phyloP scores from a whole-genome alignment of 2,329 filamentous ascomycete genomes.

The Botrytis porri region DNA sequence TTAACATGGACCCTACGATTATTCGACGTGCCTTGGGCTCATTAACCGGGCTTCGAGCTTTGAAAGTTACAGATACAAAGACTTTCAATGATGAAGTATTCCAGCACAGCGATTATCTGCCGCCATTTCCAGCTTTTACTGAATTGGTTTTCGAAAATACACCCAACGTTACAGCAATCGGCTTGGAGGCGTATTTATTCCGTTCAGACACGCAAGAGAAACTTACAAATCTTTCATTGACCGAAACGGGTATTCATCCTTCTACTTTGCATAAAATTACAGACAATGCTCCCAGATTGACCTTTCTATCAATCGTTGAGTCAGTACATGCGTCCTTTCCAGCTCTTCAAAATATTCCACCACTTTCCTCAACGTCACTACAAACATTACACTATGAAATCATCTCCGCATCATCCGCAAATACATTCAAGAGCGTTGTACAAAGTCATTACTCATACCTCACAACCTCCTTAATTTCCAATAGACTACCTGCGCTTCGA shows the following conservation, averaged over 20 bases:
- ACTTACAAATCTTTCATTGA: conserved; percentile 67
- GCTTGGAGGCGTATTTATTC: conserved; percentile 67
- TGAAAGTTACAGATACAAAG: conserved; percentile 69
- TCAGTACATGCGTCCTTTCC: conserved; percentile 57
- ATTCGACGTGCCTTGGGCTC: conserved; percentile 69
- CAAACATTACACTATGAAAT: conserved; percentile 80
- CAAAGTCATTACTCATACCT: conserved; percentile 80
- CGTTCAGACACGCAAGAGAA: conserved; percentile 55
- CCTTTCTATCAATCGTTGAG: conserved; percentile 52
- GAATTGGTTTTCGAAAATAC: conserved; percentile 70
- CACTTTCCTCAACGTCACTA: conserved; percentile 66
- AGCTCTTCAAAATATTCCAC: conserved; percentile 52
- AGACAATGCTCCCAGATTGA: conserved; percentile 42
- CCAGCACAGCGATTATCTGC: conserved; percentile 59
- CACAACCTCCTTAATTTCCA: conserved; percentile 74
- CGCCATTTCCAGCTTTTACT: conserved; percentile 71
- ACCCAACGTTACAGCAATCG: conserved; percentile 67
- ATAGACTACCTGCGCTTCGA: conserved; percentile 68
- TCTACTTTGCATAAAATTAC: conserved; percentile 44
- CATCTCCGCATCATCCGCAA: conserved; percentile 54
- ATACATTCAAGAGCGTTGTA: conserved; percentile 54
- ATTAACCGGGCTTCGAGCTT: conserved; percentile 64
- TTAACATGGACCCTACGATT: conserved; percentile 67
- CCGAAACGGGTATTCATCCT: conserved; percentile 65
- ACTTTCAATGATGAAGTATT: conserved; percentile 79